phyloP scores from a whole-genome alignment of 768 basidiomycete genomes.

The Galerina sulciceps region DNA sequence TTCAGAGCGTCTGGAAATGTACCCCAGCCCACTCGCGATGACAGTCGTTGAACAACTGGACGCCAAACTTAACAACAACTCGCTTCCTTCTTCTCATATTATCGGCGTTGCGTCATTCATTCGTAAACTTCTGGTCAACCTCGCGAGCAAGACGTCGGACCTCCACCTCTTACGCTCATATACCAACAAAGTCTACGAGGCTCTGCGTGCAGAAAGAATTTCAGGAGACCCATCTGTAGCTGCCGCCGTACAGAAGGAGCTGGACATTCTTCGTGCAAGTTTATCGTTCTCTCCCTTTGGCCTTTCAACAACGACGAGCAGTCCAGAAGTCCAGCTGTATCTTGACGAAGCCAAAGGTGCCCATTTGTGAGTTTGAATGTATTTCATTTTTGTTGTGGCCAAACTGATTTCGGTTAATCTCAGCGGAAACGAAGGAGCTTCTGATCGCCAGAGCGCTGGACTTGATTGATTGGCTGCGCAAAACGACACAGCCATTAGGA shows the following conservation, averaged over 20 bases:
- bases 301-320: neutral
- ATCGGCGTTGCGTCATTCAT: constrained; percentile 67
- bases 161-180: constrained; percentile 40
- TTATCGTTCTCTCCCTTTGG: constrained; percentile 9
- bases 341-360: neutral
- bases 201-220: constrained; percentile 31
- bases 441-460: constrained; percentile 50
- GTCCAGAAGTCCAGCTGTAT: constrained; percentile 1
- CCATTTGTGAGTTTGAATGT: constrained; percentile 47
- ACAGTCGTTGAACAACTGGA: constrained; percentile 78
- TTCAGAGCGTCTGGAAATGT: constrained; percentile 30
- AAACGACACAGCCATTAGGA: constrained; percentile 40
- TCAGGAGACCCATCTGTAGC: constrained; percentile 40
- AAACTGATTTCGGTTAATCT: no score
- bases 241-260: constrained; percentile 16
- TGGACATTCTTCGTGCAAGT: constrained; percentile 18
- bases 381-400: neutral
- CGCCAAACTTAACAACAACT: constrained; percentile 63
- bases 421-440: constrained; percentile 41
- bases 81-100: constrained; percentile 61
- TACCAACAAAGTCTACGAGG: constrained; percentile 38
- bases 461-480: constrained; percentile 67
- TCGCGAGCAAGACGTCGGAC: constrained; percentile 59
- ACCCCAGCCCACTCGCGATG: constrained; percentile 79
- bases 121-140: constrained; percentile 61